Base-by-base conservation (phyloP, 192 early-diverging fungal genomes). In the Spizellomyces sp. region DNA sequence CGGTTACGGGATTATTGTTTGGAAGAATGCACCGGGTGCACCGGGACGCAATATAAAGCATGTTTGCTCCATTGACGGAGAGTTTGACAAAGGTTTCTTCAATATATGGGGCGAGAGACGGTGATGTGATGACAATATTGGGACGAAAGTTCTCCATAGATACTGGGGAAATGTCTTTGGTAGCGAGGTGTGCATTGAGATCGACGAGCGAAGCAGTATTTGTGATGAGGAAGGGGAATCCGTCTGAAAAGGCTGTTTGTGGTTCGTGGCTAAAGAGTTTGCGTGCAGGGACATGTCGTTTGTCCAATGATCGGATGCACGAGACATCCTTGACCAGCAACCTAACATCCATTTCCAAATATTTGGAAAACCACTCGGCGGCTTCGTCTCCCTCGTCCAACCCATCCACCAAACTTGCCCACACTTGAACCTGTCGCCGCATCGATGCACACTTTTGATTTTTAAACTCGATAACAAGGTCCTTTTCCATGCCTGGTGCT, bases 231-330 rank as follows among this genome's bases (percentile, higher is more conserved):
- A 95, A 83, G 6, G 93, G 93, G 70, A 75, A 92, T 41, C 82
- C 87, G 67, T 95, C 93, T 8, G 93, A 84, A 75, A 93, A 92
- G 6, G 86, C 91, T 6, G 91, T 87, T 83, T 94, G 79, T 15
- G 69, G 69, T 19, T 70, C 58, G 17, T 21, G 9, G 8, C 48
- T 44, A 64, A 76, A 73, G 8, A 75, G 71, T 12, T 50, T 54
- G 44, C 67, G 44, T 15, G 80, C 63, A 47, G 88, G 88, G 10
- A 78, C 65, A 58, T 90, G 77, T 65, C 78, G 80, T 21, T 63
- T 15, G 14, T 27, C 36, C 36, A 89, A 63, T 9, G 62, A 8
- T 57, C 88, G 82, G 5, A 69, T 45, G n/a, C 73, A 58, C 46
- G 75, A 52, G 8, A 70, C 56, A 27, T 84, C 75, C 75, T 90